Base-by-base conservation (phyloP, 371 early-diverging fungal genomes). In the Capillidium rhysosporum region DNA sequence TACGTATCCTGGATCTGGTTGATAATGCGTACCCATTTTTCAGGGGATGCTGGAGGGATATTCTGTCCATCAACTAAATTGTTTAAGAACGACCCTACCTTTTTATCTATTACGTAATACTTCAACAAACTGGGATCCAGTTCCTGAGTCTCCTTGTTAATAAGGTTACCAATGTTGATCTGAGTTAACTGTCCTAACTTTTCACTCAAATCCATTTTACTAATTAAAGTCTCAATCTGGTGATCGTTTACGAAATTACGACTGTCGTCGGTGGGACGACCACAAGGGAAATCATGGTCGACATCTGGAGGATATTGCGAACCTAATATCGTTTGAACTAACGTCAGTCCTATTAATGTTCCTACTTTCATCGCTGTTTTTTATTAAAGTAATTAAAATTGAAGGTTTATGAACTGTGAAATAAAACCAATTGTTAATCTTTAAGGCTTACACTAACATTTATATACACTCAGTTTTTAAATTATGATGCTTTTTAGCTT, bases 101-200 rank as follows among this genome's bases (percentile, higher is more conserved):
- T 29, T 3, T 9, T 12, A 0, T 51, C 21, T 9, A 26, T 52
- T 2, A 52, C 41, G 23, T n/a, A 70, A 55, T 68, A 63, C 52
- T 65, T 47, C 23, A 66, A 67, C 18, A 61, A 64, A 8, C 38
- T 53, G 3, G 54, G 26, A 40, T 72, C 66, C 29, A 67, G 52
- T 14, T 65, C 49, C 0, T 21, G n/a, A 46, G 60, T 62, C 5
- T 3, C 25, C 25, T 3, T 18, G 18, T 34, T 31, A 9, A 68
- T 20, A 18, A 71, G 56, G 65, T 56, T 52, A 16, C 61, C 57
- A 25, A 72, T 65, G 46, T 76, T 69, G 28, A 80, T 59, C 59
- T 81, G 82, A 5, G 75, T 70, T 75, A 81, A 74, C 57, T 81
- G 82, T 12, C 82, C 82, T 29, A 75, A 68, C 57, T 80, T 72